phyloP scores from a whole-genome alignment of 768 basidiomycete genomes.

The Paxillus ammoniavirescens region DNA sequence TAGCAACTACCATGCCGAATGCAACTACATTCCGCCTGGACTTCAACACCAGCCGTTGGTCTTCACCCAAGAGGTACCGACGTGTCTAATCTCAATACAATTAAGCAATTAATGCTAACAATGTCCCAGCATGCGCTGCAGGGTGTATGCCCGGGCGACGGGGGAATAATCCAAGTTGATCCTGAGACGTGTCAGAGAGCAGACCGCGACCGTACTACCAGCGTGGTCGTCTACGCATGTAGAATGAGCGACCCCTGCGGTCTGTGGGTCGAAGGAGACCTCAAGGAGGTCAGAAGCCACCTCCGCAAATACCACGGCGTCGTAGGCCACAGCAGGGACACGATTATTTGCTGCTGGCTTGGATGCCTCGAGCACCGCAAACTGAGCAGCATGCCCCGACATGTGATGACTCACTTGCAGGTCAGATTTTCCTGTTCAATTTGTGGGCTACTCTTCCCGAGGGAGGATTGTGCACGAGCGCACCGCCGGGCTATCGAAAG shows the following conservation, averaged over 20 bases:
- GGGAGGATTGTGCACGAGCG: background rate
- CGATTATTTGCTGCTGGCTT: background rate
- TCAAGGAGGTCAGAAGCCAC: constrained; percentile 1
- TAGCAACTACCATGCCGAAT: too few species aligned
- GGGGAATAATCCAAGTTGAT: background rate
- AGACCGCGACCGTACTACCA: background rate
- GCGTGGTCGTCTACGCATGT: background rate
- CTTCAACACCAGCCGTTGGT: too few species aligned
- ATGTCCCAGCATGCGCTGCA: background rate
- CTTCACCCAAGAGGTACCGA: too few species aligned
- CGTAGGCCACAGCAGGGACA: background rate
- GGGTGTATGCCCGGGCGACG: background rate
- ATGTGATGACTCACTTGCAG: constrained; percentile 4
- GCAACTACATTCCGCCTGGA: too few species aligned
- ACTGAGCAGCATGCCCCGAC: constrained; percentile 1
- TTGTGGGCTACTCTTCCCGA: background rate
- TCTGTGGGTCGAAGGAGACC: constrained; percentile 3
- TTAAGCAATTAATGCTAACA: too few species aligned
- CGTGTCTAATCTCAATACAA: too few species aligned
- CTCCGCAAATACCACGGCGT: constrained; percentile 2
- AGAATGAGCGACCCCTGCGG: background rate
- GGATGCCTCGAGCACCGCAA: background rate
- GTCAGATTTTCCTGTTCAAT: background rate
- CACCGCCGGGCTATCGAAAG: background rate
- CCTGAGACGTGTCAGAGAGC: background rate